Conservation (phyloP, 2,329 filamentous ascomycete species). For the Xylariomycetidae sp. region DNA sequence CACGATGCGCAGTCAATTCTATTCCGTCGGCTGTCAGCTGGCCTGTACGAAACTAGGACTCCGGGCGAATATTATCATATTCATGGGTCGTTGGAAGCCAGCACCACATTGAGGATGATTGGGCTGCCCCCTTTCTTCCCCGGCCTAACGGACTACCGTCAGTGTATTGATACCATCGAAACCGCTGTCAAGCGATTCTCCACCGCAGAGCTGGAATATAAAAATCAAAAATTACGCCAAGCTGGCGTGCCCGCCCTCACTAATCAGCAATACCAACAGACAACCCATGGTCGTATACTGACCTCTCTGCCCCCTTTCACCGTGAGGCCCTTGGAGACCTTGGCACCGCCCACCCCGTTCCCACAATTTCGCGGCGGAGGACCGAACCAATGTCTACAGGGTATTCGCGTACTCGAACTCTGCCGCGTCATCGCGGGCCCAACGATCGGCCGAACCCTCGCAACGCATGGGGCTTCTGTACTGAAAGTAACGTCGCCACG, state of each 20-base stretch:
- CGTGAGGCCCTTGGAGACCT: conserved; percentile 44
- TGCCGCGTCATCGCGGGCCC: conserved; percentile 73
- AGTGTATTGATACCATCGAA: conserved; percentile 57
- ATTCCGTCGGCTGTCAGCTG: conserved; percentile 69
- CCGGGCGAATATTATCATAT: conserved; percentile 68
- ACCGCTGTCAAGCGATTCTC: conserved; percentile 51
- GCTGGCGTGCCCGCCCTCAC: conserved; percentile 58
- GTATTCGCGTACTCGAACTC: conserved; percentile 69
- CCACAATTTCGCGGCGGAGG: conserved; percentile 21
- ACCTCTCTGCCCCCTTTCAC: conserved; percentile 40
- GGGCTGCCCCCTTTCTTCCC: conserved; percentile 59
- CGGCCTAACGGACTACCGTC: conserved; percentile 54
- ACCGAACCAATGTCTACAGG: conserved; percentile 40
- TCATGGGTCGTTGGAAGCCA: conserved; percentile 69
- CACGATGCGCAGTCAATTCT: conserved; percentile 65
- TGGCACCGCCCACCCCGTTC: conserved; percentile 44
- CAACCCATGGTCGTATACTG: conserved; percentile 45
- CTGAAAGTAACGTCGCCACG: conserved; percentile 65
- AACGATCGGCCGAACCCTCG: conserved; percentile 65
- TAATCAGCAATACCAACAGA: conserved; percentile 54
- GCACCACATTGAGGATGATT: conserved; percentile 65
- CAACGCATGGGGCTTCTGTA: conserved; percentile 72
- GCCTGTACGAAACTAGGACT: conserved; percentile 65
- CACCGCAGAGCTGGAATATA: conserved; percentile 49
- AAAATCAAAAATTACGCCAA: conserved; percentile 52